phyloP scores from a whole-genome alignment of 2,329 filamentous ascomycete species.

The Byssothecium circinans region DNA sequence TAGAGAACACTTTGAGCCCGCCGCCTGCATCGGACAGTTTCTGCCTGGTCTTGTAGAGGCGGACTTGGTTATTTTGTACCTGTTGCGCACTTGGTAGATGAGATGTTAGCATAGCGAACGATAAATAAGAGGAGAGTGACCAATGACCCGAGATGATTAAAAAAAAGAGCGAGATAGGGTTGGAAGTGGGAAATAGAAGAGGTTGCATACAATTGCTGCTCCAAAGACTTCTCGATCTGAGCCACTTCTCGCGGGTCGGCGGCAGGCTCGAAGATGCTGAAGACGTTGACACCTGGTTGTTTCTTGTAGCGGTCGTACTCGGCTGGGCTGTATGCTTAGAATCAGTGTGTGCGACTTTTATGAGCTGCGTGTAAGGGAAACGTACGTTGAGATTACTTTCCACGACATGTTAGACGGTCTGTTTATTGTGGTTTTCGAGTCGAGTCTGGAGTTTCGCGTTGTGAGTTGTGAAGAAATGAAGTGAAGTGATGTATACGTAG shows the following conservation, averaged over 20 bases:
- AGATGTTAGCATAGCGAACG: not conserved
- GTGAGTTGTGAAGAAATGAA: too few relatives aligned
- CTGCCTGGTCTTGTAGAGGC: constrained; percentile 3
- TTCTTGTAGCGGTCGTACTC: constrained; percentile 5
- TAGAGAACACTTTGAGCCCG: constrained; percentile 5
- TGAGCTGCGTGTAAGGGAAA: not conserved
- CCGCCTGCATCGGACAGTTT: constrained; percentile 9
- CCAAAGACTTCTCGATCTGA: constrained; percentile 3
- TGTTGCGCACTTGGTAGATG: not conserved
- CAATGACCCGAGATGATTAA: too few relatives aligned
- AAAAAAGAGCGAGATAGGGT: not conserved
- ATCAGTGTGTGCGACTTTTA: not conserved
- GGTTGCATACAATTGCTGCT: constrained; percentile 3
- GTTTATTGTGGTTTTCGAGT: too few relatives aligned
- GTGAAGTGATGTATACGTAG: too few relatives aligned
- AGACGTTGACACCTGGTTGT: constrained; percentile 11
- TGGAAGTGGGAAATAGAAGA: not conserved
- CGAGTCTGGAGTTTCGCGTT: not conserved
- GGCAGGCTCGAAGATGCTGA: constrained; percentile 2
- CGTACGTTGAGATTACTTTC: not conserved
- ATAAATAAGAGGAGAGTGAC: not conserved
- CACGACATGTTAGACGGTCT: not conserved
- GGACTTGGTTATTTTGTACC: constrained; percentile 5
- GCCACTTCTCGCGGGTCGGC: constrained; percentile 5
- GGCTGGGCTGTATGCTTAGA: not conserved